These are phyloP conservation scores for Vicia sativa DNA, from an alignment of 306 rosid species.

Conservation along the genomic window DNA sequence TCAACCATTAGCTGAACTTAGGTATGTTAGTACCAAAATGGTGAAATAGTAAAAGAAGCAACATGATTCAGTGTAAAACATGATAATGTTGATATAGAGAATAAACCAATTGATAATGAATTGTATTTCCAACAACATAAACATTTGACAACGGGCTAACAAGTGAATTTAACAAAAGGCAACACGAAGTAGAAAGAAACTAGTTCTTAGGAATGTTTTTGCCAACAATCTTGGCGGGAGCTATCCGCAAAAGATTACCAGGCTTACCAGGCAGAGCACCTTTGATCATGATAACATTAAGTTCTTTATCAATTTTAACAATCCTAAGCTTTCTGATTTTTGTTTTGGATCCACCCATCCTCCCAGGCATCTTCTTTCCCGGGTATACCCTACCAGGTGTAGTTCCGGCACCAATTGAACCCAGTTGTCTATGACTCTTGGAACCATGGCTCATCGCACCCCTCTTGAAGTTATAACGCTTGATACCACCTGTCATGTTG, in stretches of 20 bases:
- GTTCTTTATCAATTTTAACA: conserved; percentile 84
- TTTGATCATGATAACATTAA: conserved; percentile 85
- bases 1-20: too few species aligned
- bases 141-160: conserved; percentile 4
- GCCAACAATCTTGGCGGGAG: conserved; percentile 97
- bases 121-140: too few species aligned
- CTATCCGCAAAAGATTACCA: conserved; percentile 82
- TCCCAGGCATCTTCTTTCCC: conserved; percentile 99
- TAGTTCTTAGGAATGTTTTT: conserved; percentile 87
- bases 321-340: conserved; percentile 94
- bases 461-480: conserved; percentile 80
- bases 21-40: too few species aligned
- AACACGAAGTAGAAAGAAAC: background rate
- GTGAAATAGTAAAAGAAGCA: too few species aligned
- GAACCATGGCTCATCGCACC: conserved; percentile 96
- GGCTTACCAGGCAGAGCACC: conserved; percentile 99
- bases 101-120: too few species aligned
- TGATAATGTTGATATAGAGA: background rate
- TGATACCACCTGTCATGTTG: conserved; percentile 93
- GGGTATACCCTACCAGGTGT: conserved; percentile 87
- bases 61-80: background rate
- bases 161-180: background rate
- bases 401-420: conserved; percentile 96
- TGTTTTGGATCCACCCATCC: conserved; percentile 93
- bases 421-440: conserved; percentile 89